Percentiles rank a stretch among this genome's conserved stretches.
Evolutionary conservation across 345 rosid species (phyloP).

Genomic region (Mallotus nudiflorus): DNA sequence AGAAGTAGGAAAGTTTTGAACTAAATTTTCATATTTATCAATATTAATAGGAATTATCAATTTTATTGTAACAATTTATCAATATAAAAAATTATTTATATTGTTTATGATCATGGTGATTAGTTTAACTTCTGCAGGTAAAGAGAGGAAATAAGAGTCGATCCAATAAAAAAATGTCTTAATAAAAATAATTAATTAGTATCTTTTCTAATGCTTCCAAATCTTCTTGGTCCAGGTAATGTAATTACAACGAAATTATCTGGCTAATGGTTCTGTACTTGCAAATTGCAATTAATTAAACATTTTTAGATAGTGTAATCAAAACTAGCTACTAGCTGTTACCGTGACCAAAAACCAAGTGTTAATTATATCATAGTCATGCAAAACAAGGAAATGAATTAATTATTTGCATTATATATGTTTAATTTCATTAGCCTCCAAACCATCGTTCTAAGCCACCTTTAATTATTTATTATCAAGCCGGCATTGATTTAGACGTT

Average conservation of each 20-base stretch:
- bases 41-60: too few relatives aligned
- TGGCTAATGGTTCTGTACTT: too few relatives aligned
- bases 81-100: too few relatives aligned
- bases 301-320: background rate
- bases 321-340: background rate
- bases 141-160: background rate
- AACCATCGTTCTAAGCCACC: too few relatives aligned
- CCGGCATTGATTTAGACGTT: constrained; percentile 1
- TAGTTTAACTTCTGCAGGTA: too few relatives aligned
- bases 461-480: background rate
- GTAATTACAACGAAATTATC: background rate
- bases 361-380: too few relatives aligned
- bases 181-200: background rate
- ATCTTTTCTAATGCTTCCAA: background rate
- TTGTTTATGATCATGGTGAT: too few relatives aligned
- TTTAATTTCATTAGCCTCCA: too few relatives aligned
- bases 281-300: background rate
- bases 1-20: too few relatives aligned
- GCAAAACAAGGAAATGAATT: background rate
- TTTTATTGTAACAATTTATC: too few relatives aligned
- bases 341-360: background rate
- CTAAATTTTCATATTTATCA: too few relatives aligned
- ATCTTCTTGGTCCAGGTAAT: background rate
- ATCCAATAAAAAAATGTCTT: background rate
- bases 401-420: background rate